Evolutionary conservation across 2,329 filamentous ascomycete genomes (phyloP), one percentile per base, ranked within the genome.

Genomic region (Nemania sp.): DNA sequence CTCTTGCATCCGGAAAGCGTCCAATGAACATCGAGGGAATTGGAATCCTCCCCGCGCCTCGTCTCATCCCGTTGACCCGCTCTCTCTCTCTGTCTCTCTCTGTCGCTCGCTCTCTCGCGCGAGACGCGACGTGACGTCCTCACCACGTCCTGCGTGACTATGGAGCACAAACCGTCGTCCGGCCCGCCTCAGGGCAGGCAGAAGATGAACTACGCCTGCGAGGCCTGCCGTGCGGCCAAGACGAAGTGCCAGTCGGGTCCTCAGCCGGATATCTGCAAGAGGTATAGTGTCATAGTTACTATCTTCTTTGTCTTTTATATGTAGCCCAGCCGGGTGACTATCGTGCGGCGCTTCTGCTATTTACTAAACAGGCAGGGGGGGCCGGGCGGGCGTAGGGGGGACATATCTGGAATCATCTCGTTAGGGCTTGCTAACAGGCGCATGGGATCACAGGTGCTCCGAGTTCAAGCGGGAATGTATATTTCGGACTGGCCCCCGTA

Each of bases 401-500:
- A 29, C 25, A 29, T 4, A 29, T 29, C 39, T 6, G 17, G 7
- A 47, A n/a, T 20, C 25, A 29, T 53, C 32, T 53, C 5, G 18
- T 54, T 17, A 29, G n/a, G 46, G 21, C 18, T 47, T 12, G 37
- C 49, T 61, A 49, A 53, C n/a, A 40, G 18, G 12, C n/a, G 2
- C 12, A 37, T 39, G 43, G 47, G 39, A 46, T 47, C 35, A 52
- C 59, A 84, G 82, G 66, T 85, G 83, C 66, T 76, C 80, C 50
- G 78, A 80, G 47, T 82, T 78, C 32, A 84, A 83, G 68, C 74
- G 78, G 53, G 82, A 85, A 71, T 85, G 82, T 59, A 73, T 84
- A 56, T 81, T 82, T 61, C 77, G 80, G 49, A 80, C 78, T 0
- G 79, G 77, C 7, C 79, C 82, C 0, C 76, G 82, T 13, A 82